Evolutionary conservation across 345 rosid species (phyloP), one percentile per base, ranked within the genome.

Genomic region (Populus alba): DNA sequence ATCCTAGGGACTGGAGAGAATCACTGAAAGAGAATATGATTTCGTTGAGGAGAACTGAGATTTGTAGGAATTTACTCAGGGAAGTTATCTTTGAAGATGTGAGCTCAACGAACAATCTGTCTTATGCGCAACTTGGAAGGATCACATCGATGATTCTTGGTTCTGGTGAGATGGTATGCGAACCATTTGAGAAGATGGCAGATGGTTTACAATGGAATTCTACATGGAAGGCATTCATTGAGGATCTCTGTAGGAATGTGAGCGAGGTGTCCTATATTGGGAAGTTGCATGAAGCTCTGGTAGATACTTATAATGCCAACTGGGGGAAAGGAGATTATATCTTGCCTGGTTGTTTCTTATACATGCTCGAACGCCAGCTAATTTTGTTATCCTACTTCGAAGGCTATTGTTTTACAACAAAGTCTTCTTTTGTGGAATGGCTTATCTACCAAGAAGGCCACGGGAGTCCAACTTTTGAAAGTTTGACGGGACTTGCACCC

Each of bases 391-490:
- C 83, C 41, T 39, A 27, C 71, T 43, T 47, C 51, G 49, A 79
- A 13, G 81, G 83, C 23, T 78, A 4, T 67, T 53, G 83, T 41
- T 68, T 47, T 12, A 66, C 85, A 0, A 73, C 86, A 0, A 79
- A 82, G 74, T 75, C 87, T 59, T 72, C 85, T 49, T 80, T 85
- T 57, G 75, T 85, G 61, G 90, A 88, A 70, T 88, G 86, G 87
- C 82, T 88, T 33, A 57, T 80, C 62, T 70, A 55, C 76, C 70
- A 79, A 73, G 86, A 80, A 18, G 80, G 77, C 66, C 78, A 35
- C 22, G 7, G 53, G 1, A 8, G n/a, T 18, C 33, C 71, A 66
- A 3, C 38, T 29, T 41, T 68, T 18, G 47, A 43, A 43, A 25
- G 47, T 23, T 61, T 8, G 20, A 1, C 15, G 66, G 22, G 25